Percentiles rank a stretch among this genome's conserved stretches.
Conservation (phyloP, 192 early-diverging fungal genomes). For the Diversispora eburnea region DNA sequence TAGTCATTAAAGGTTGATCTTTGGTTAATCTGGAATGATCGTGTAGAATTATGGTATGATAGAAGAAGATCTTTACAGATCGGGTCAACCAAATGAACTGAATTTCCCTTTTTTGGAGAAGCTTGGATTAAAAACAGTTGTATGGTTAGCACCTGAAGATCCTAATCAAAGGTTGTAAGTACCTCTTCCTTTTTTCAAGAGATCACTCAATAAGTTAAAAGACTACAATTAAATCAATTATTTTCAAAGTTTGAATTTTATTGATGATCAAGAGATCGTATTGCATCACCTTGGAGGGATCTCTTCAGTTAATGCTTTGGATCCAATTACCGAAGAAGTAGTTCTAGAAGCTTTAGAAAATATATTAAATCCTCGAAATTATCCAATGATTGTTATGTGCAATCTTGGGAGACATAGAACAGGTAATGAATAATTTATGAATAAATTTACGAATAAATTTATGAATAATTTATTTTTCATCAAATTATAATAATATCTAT, state of each 20-base stretch:
- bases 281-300: constrained; percentile 87
- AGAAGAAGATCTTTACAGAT: constrained; percentile 95
- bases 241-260: constrained; percentile 74
- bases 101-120: constrained; percentile 99
- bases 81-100: constrained; percentile 96
- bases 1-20: background rate
- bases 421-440: constrained; percentile 42
- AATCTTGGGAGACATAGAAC: constrained; percentile 96
- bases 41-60: constrained; percentile 94
- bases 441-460: background rate
- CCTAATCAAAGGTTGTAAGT: constrained; percentile 89
- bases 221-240: background rate
- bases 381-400: constrained; percentile 98
- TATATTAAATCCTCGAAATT: constrained; percentile 82
- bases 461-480: background rate
- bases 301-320: constrained; percentile 86
- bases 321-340: constrained; percentile 96
- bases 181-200: background rate
- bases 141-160: constrained; percentile 96
- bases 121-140: constrained; percentile 87
- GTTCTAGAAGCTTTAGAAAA: constrained; percentile 86
- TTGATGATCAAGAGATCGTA: constrained; percentile 97
- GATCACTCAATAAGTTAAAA: background rate
- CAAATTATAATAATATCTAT: background rate
- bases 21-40: background rate